phyloP scores from a whole-genome alignment of 2,329 filamentous ascomycete genomes.

The Botrytis sinoallii region DNA sequence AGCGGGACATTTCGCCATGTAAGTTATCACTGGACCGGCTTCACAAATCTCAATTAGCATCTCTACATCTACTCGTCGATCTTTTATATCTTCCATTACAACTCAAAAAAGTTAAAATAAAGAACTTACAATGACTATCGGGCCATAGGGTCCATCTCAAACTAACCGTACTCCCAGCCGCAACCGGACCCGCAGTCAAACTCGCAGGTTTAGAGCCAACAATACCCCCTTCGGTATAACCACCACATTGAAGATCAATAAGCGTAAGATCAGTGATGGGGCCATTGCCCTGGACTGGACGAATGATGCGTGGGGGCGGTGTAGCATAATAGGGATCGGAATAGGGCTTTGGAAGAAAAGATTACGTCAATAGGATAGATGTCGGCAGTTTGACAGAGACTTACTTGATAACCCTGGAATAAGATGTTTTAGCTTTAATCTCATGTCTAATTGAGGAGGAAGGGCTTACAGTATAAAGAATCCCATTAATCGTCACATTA shows the following conservation, averaged over 20 bases:
- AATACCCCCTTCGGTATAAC: conserved; percentile 48
- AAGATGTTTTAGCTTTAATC: background rate
- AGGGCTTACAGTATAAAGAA: conserved; percentile 19
- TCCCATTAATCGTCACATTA: conserved; percentile 31
- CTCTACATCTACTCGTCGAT: background rate
- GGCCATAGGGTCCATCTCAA: conserved; percentile 54
- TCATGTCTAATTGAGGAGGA: accelerated
- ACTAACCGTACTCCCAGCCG: conserved; percentile 52
- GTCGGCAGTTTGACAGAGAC: background rate
- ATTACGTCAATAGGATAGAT: background rate
- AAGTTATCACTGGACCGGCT: conserved; percentile 54
- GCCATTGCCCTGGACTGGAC: conserved; percentile 55
- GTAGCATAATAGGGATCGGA: conserved; percentile 44
- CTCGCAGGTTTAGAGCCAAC: conserved; percentile 50
- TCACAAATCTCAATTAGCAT: background rate
- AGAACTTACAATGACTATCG: conserved; percentile 34
- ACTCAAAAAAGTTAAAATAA: too few species aligned
- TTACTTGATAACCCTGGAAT: conserved; percentile 37
- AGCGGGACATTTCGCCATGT: conserved; percentile 55
- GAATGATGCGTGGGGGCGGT: conserved; percentile 51
- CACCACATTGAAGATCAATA: conserved; percentile 55
- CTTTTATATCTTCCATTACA: too few species aligned
- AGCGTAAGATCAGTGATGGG: conserved; percentile 52
- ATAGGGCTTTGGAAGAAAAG: conserved; percentile 37
- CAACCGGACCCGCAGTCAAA: conserved; percentile 52